phyloP scores from a whole-genome alignment of 108 stramenopile genomes.

The Nannochloropsis salina region DNA sequence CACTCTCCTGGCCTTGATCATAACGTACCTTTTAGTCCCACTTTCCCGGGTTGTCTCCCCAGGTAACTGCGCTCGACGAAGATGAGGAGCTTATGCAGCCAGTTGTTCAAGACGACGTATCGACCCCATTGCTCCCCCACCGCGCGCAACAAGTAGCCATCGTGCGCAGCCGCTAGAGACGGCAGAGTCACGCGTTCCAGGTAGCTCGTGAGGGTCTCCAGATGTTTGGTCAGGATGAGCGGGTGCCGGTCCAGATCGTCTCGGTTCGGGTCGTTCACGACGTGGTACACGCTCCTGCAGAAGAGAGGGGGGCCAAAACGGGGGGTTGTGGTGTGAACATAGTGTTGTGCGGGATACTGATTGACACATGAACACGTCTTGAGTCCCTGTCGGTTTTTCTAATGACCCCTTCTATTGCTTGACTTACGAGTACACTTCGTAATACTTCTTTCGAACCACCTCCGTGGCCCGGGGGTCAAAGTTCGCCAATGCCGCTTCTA shows the following conservation, averaged over 20 bases:
- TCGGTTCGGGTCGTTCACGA: background rate
- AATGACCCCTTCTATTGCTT: background rate
- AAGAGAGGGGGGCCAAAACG: background rate
- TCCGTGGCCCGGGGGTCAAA: conserved; percentile 9
- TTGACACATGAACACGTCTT: background rate
- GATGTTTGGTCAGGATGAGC: background rate
- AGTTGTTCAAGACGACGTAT: background rate
- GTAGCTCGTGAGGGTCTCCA: background rate
- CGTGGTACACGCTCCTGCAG: background rate
- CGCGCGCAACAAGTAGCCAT: background rate
- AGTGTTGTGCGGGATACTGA: background rate
- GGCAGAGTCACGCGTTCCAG: background rate
- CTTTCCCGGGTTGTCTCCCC: background rate
- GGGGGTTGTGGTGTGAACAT: background rate
- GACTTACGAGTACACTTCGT: background rate
- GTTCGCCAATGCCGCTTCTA: background rate
- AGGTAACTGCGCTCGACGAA: background rate
- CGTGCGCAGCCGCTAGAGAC: background rate
- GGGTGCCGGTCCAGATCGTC: background rate
- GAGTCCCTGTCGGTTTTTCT: background rate
- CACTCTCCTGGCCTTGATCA: background rate
- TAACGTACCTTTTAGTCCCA: background rate
- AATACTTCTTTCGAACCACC: conserved; percentile 11
- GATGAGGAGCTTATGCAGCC: background rate
- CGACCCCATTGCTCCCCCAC: background rate